Evolutionary conservation across 495 filamentous ascomycete species (phyloP), one percentile per base, ranked within the genome.

Genomic region (Podospora pseudocomata): DNA sequence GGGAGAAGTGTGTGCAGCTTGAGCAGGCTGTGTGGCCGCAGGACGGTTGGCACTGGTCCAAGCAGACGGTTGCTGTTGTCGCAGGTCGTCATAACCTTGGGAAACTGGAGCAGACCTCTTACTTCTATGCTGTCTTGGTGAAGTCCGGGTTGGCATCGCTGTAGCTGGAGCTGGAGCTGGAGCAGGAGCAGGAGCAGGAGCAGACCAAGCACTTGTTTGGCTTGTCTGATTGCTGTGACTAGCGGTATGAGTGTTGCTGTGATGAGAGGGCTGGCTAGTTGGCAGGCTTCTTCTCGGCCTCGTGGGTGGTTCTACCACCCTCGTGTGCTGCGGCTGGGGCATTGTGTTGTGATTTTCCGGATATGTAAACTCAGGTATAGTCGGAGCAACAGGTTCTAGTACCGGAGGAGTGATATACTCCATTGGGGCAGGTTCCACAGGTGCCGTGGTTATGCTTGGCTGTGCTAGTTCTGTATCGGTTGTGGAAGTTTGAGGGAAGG

Each of bases 81-180:
- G 75, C 18, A 70, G 3, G 57, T 72, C 71, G 44, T 75, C 72
- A 65, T 72, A 73, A 3, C 68, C 67, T 32, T 70, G 66, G 2
- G 70, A 49, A 15, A 28, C 64, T 3, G 70, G 65, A 0, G 56
- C 64, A n/a, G 70, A 44, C 15, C 67, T 68, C 67, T 68, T 70
- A 19, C 44, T 20, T 26, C 68, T 72, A 27, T 69, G 39, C 27
- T 70, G 68, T 20, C 70, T 68, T 4, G 75, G 73, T 4, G 75
- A 76, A 1, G 67, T 53, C 32, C 63, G 68, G 5, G 32, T 71
- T 27, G 67, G 34, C 13, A 60, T 26, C 0, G 68, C 44, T 15
- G 70, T 7, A 3, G 63, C 59, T 16, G 70, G 11, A 7, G 60
- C 59, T 11, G 30, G 30, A 32, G 30, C 30, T 0, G 30, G 30